phyloP scores from a whole-genome alignment of 495 filamentous ascomycete genomes.

The Trypethelium eluteriae region DNA sequence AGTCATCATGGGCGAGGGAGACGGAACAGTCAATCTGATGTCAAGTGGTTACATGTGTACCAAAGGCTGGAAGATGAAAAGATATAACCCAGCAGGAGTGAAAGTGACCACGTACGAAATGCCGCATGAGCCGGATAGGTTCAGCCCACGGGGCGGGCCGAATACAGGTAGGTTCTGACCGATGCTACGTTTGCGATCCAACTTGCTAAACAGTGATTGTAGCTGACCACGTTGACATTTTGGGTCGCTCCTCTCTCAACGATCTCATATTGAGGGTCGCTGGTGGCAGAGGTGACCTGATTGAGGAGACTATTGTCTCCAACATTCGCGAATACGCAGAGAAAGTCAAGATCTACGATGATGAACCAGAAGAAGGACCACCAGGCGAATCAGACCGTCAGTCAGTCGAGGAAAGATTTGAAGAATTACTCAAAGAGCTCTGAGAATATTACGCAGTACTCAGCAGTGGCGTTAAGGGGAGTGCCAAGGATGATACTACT shows the following conservation, averaged over 20 bases:
- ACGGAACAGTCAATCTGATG: slow-evolving; percentile 86
- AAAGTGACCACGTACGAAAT: slow-evolving; percentile 85
- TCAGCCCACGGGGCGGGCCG: slow-evolving; percentile 82
- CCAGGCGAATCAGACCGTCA: background rate
- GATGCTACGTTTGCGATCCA: background rate
- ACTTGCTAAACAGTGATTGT: background rate
- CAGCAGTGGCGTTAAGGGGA: background rate
- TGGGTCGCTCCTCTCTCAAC: slow-evolving; percentile 80
- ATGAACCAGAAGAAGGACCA: slow-evolving; percentile 32
- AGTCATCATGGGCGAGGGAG: slow-evolving; percentile 86
- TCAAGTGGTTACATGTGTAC: slow-evolving; percentile 94
- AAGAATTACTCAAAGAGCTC: background rate
- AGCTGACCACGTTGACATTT: slow-evolving; percentile 94
- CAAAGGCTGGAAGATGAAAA: slow-evolving; percentile 84
- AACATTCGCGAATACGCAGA: slow-evolving; percentile 74
- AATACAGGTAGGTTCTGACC: slow-evolving; percentile 59
- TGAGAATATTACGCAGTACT: background rate
- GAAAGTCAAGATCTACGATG: slow-evolving; percentile 67
- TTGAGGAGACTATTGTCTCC: slow-evolving; percentile 68
- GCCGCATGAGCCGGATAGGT: slow-evolving; percentile 90
- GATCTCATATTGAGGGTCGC: slow-evolving; percentile 84
- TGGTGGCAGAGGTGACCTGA: slow-evolving; percentile 74
- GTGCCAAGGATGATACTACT: background rate
- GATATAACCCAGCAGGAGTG: slow-evolving; percentile 81
- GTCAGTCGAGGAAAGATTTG: background rate